These are phyloP conservation scores for Silene latifolia DNA, from an alignment of 148 eudicot genomes.

Conservation along the genomic window DNA sequence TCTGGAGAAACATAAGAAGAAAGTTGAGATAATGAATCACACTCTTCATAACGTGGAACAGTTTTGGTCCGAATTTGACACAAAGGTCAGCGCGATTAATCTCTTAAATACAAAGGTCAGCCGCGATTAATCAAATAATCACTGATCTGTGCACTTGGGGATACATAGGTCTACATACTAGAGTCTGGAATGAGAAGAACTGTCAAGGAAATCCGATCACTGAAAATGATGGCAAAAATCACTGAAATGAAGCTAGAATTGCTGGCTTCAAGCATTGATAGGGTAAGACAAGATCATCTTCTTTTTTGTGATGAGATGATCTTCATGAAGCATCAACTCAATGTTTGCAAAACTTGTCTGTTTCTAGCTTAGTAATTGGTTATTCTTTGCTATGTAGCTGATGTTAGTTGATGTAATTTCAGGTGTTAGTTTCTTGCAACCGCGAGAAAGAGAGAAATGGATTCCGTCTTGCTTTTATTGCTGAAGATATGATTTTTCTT, in stretches of 20 bases:
- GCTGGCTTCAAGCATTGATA: background rate
- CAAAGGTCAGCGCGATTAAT: background rate
- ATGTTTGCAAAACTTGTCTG: too few relatives aligned
- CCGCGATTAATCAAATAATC: background rate
- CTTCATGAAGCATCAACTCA: too few relatives aligned
- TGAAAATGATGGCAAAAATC: background rate
- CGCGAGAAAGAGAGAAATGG: too few relatives aligned
- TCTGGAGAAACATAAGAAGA: background rate
- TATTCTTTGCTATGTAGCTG: too few relatives aligned
- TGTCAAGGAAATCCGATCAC: background rate
- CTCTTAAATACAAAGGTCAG: background rate
- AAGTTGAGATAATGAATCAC: background rate
- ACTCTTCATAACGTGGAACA: background rate
- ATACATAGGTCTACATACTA: background rate
- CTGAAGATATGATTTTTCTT: too few relatives aligned
- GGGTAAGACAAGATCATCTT: too few relatives aligned
- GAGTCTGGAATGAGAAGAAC: background rate
- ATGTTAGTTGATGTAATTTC: too few relatives aligned
- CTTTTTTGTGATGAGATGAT: too few relatives aligned
- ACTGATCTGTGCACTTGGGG: background rate
- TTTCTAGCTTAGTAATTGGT: too few relatives aligned
- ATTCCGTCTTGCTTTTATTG: too few relatives aligned
- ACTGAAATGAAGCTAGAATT: background rate
- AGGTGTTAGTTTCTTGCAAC: too few relatives aligned
- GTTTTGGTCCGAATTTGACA: background rate